Evolutionary conservation across 2,329 filamentous ascomycete genomes (phyloP).

Genomic region (Stachybotrys elegans): DNA sequence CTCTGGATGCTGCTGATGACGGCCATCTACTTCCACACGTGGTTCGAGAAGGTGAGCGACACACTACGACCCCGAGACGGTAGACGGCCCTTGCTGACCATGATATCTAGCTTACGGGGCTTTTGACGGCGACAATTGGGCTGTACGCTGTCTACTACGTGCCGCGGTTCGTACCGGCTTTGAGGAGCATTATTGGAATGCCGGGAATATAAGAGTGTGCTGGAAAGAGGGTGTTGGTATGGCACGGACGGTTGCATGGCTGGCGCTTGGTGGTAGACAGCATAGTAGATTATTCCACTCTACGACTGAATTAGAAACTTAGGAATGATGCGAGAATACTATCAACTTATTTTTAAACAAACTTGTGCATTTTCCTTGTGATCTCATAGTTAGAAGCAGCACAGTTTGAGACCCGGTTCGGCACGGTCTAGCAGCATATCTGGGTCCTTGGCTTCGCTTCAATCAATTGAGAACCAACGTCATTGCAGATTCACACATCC

Average conservation of each 20-base stretch:
- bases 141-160: constrained; percentile 48
- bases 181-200: constrained; percentile 42
- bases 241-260: not conserved
- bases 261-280: no score
- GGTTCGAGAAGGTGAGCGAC: constrained; percentile 83
- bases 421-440: no score
- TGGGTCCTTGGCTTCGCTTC: no score
- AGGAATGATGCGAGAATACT: not conserved
- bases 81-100: constrained; percentile 2
- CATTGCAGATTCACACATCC: no score
- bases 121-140: constrained; percentile 40
- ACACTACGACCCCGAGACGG: not conserved
- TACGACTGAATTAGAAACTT: not conserved
- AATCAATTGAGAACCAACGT: no score
- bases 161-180: constrained; percentile 42
- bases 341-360: no score
- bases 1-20: constrained; percentile 99
- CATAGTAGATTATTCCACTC: no score
- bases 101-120: constrained; percentile 44
- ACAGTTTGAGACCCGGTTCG: no score
- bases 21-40: constrained; percentile 96
- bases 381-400: no score
- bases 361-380: no score
- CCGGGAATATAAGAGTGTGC: constrained; percentile 48
- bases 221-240: no score